A percentile compares a stretch with the other conserved stretches of the same genome.
These are phyloP conservation scores for Suhomyces terraborum DNA, from an alignment of 1,139 yeast genomes.

Conservation along the genomic window DNA sequence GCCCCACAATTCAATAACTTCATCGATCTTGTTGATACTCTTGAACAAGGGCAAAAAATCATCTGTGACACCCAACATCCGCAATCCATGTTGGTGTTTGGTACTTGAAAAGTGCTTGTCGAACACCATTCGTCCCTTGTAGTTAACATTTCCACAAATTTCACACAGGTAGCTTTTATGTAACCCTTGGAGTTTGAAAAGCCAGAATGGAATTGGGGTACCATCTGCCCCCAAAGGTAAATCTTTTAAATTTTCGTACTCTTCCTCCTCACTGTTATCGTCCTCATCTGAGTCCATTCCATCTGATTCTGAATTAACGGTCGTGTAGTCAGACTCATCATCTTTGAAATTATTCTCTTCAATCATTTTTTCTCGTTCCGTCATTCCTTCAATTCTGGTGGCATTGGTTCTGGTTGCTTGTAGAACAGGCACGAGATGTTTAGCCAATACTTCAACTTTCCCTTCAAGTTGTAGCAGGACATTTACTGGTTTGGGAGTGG, in stretches of 20 bases:
- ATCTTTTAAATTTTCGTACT: slow-evolving; percentile 39
- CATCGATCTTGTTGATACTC: slow-evolving; percentile 67
- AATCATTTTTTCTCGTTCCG: slow-evolving; percentile 69
- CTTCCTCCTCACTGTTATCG: slow-evolving; percentile 34
- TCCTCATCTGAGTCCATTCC: slow-evolving; percentile 28
- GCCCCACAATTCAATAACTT: slow-evolving; percentile 64
- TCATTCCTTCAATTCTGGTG: slow-evolving; percentile 68
- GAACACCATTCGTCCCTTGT: slow-evolving; percentile 73
- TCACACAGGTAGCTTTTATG: slow-evolving; percentile 78
- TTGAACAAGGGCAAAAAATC: slow-evolving; percentile 49
- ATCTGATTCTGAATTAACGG: slow-evolving; percentile 17
- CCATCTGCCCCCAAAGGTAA: slow-evolving; percentile 89
- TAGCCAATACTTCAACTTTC: slow-evolving; percentile 24
- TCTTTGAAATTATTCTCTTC: slow-evolving; percentile 44
- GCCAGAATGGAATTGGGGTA: slow-evolving; percentile 90
- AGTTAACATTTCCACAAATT: slow-evolving; percentile 76
- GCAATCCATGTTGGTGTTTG: slow-evolving; percentile 73
- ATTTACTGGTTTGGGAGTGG: background rate
- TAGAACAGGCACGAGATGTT: slow-evolving; percentile 38
- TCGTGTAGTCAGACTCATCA: slow-evolving; percentile 40
- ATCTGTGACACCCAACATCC: slow-evolving; percentile 68
- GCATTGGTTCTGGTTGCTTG: slow-evolving; percentile 58
- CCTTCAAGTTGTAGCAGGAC: slow-evolving; percentile 1
- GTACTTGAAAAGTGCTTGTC: slow-evolving; percentile 72
- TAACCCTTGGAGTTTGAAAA: slow-evolving; percentile 85